These are phyloP conservation scores for Aureobasidium sp. DNA, from an alignment of 2,329 filamentous ascomycete species.

Conservation along the genomic window DNA sequence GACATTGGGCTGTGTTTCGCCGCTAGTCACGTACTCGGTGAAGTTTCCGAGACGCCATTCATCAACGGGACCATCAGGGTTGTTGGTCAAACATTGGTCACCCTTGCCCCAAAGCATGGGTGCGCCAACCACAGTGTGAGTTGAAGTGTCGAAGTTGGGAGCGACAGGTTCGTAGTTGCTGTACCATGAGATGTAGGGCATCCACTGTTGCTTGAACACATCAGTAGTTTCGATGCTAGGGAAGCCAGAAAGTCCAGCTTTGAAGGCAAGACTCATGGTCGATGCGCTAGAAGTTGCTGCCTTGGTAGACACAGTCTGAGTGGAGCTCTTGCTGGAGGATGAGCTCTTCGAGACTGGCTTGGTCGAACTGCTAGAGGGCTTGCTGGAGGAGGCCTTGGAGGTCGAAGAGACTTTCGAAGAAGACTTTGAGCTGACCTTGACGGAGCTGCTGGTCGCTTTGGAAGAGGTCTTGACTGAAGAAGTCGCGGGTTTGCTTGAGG, in stretches of 20 bases:
- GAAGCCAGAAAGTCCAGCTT: constrained; percentile 26
- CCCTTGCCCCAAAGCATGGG: constrained; percentile 25
- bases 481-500: not conserved
- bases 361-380: not conserved
- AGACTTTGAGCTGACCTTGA: not conserved
- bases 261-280: constrained; percentile 16
- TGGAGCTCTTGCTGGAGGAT: not conserved
- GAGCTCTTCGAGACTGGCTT: not conserved
- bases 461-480: not conserved
- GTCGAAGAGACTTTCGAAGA: not conserved
- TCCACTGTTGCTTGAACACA: constrained; percentile 16
- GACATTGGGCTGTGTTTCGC: constrained; percentile 20
- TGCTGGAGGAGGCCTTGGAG: not conserved
- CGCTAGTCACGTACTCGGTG: constrained; percentile 18
- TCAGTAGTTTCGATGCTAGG: constrained; percentile 19
- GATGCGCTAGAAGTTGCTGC: constrained; percentile 13
- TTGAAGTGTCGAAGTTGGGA: constrained; percentile 6
- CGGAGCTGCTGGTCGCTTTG: not conserved
- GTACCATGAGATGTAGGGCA: constrained; percentile 26
- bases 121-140: constrained; percentile 21
- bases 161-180: constrained; percentile 26
- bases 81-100: constrained; percentile 16
- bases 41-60: constrained; percentile 20
- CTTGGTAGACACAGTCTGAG: not conserved
- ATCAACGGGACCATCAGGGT: constrained; percentile 19